These are phyloP conservation scores for Adansonia gregorii DNA, from an alignment of 441 rosid species.

Conservation along the genomic window DNA sequence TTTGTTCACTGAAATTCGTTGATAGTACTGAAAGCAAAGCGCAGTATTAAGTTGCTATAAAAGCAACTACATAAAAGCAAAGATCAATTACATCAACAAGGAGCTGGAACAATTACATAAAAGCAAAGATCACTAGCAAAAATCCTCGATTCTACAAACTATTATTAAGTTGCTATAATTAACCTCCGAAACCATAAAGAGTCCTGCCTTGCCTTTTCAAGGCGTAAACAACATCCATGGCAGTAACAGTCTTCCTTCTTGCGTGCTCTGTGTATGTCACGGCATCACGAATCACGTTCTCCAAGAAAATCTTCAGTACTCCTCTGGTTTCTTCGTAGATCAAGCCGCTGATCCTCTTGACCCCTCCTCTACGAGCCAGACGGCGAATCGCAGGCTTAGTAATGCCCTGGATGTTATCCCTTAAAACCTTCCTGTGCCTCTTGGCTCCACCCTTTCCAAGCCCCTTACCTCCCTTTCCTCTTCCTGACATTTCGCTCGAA, in stretches of 20 bases:
- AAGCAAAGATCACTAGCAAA: neutral
- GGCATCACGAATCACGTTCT: conserved; percentile 26
- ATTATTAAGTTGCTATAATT: neutral
- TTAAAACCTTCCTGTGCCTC: conserved; percentile 36
- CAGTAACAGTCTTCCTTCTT: conserved; percentile 45
- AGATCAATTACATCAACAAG: neutral
- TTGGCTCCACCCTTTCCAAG: conserved; percentile 42
- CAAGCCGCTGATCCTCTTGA: conserved; percentile 45
- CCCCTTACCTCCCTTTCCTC: conserved; percentile 41
- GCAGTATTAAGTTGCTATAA: too few relatives aligned
- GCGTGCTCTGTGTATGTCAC: conserved; percentile 36
- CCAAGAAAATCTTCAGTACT: conserved; percentile 32
- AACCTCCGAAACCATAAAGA: conserved; percentile 47
- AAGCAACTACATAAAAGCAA: too few relatives aligned
- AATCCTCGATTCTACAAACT: neutral
- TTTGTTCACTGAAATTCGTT: neutral
- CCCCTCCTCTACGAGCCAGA: conserved; percentile 48
- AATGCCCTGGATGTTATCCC: conserved; percentile 37
- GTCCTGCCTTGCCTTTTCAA: conserved; percentile 45
- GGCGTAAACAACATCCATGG: conserved; percentile 53
- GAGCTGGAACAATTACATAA: neutral
- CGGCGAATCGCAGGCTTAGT: conserved; percentile 43
- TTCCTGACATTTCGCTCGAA: conserved; percentile 28
- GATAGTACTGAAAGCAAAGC: neutral
- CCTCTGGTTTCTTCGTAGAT: conserved; percentile 47